Evolutionary conservation across 2,329 filamentous ascomycete genomes (phyloP).

Genomic region (Aspergillus calidoustus): DNA sequence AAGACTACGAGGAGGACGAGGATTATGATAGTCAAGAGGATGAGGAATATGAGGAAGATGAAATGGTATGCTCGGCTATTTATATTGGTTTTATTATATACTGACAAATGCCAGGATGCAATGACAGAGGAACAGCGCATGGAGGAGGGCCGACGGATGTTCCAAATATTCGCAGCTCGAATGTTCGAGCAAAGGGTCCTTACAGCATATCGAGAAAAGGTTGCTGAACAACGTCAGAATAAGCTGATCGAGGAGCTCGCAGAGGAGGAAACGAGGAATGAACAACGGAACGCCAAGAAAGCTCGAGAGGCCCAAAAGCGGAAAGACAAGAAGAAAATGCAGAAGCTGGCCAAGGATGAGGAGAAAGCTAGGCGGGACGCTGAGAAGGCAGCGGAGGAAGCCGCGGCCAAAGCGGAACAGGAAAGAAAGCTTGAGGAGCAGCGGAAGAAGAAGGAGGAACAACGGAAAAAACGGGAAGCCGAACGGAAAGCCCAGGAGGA

Average conservation of each 20-base stretch:
- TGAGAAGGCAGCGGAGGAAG: slow-evolving; percentile 86
- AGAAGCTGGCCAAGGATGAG: slow-evolving; percentile 87
- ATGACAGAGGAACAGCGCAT: slow-evolving; percentile 99
- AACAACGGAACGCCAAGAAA: slow-evolving; percentile 87
- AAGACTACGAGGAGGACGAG: slow-evolving; percentile 75
- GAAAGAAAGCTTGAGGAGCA: slow-evolving; percentile 80
- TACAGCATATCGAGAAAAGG: slow-evolving; percentile 96
- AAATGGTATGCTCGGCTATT: slow-evolving; percentile 56
- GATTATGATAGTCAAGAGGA: slow-evolving; percentile 66
- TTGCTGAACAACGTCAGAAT: slow-evolving; percentile 87
- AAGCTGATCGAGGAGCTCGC: slow-evolving; percentile 90
- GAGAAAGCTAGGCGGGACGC: slow-evolving; percentile 87
- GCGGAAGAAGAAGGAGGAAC: slow-evolving; percentile 82
- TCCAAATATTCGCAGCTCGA: slow-evolving; percentile 96
- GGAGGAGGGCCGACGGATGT: slow-evolving; percentile 98
- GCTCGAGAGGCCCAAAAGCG: slow-evolving; percentile 92
- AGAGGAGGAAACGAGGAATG: slow-evolving; percentile 77
- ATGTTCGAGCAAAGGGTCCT: slow-evolving; percentile 99
- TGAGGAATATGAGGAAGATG: slow-evolving; percentile 68
- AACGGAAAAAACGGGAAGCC: slow-evolving; percentile 86
- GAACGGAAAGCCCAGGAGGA: slow-evolving; percentile 91
- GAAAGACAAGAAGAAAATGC: slow-evolving; percentile 89
- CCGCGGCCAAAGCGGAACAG: slow-evolving; percentile 74
- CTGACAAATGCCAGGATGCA: slow-evolving; percentile 69
- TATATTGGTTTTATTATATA: slow-evolving; percentile 26